Percentiles rank a stretch among this genome's conserved stretches.
Evolutionary conservation across 495 filamentous ascomycete genomes (phyloP).

Genomic region (Penicillium silybi): DNA sequence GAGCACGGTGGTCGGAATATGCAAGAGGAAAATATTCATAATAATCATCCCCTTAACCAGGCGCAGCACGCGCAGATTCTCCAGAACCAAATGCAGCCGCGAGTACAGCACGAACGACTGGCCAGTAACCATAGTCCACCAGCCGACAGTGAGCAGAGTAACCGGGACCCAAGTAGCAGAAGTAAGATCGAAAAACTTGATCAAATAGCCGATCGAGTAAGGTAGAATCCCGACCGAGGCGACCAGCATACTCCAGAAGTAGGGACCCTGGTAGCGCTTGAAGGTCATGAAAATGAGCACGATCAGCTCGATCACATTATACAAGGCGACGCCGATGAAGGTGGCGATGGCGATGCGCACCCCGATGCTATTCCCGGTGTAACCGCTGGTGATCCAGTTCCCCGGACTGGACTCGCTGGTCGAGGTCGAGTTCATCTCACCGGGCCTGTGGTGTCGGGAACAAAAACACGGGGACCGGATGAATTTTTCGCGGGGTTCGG

Average conservation of each 20-base stretch:
- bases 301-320: slow-evolving; percentile 37
- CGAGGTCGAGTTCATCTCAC: slow-evolving; percentile 20
- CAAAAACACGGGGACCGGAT: not conserved
- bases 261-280: slow-evolving; percentile 35
- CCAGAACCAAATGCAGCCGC: slow-evolving; percentile 35
- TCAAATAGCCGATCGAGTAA: slow-evolving; percentile 34
- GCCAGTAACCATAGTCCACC: slow-evolving; percentile 41
- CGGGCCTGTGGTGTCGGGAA: not conserved
- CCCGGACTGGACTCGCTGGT: slow-evolving; percentile 22
- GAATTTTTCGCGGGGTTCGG: not conserved
- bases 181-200: slow-evolving; percentile 35
- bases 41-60: slow-evolving; percentile 35
- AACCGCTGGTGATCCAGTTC: slow-evolving; percentile 28
- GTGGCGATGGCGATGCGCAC: slow-evolving; percentile 36
- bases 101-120: slow-evolving; percentile 41
- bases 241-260: slow-evolving; percentile 41
- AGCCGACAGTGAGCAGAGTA: slow-evolving; percentile 32
- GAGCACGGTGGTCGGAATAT: slow-evolving; percentile 34
- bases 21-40: slow-evolving; percentile 28
- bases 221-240: slow-evolving; percentile 31
- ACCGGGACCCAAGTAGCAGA: slow-evolving; percentile 24
- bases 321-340: slow-evolving; percentile 35
- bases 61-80: slow-evolving; percentile 21
- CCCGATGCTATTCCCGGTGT: slow-evolving; percentile 21
- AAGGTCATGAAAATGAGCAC: slow-evolving; percentile 42